phyloP scores from a whole-genome alignment of 441 rosid species.

The Isatis lusitanica region DNA sequence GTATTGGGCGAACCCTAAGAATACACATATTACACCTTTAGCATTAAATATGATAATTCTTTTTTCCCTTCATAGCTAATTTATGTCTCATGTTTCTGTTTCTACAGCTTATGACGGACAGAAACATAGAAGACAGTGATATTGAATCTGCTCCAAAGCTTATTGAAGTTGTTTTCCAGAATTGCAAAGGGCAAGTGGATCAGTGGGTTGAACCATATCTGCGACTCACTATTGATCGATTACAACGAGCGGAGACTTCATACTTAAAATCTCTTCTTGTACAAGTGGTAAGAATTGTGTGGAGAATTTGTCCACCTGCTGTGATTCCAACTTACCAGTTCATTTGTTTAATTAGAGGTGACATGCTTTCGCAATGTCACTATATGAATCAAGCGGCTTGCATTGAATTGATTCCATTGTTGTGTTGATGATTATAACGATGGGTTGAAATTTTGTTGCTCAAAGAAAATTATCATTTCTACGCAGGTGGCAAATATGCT shows the following conservation, averaged over 20 bases:
- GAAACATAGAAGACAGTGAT: constrained; percentile 86
- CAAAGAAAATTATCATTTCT: not conserved
- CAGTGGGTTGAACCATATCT: constrained; percentile 96
- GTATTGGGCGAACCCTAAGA: not conserved
- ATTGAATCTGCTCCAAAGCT: constrained; percentile 98
- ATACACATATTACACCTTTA: not conserved
- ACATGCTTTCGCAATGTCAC: not conserved
- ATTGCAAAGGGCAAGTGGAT: constrained; percentile 96
- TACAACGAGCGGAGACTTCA: constrained; percentile 73
- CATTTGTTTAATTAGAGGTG: not conserved
- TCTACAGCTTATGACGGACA: constrained; percentile 77
- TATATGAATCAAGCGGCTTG: constrained; percentile 9
- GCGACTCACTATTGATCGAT: constrained; percentile 76
- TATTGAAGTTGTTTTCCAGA: constrained; percentile 93
- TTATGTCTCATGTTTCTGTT: constrained; percentile 17
- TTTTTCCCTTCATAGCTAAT: constrained; percentile 18
- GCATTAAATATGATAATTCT: constrained; percentile 16
- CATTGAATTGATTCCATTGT: constrained; percentile 5
- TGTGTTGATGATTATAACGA: constrained; percentile 14
- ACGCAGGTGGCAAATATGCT: constrained; percentile 90
- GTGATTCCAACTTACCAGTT: not conserved
- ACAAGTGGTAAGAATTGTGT: constrained; percentile 80
- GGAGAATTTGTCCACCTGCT: constrained; percentile 12
- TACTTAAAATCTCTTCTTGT: constrained; percentile 88
- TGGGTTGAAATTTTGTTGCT: constrained; percentile 1